phyloP scores from a whole-genome alignment of 2,329 filamentous ascomycete species.

The Trichoderma guizhouense region DNA sequence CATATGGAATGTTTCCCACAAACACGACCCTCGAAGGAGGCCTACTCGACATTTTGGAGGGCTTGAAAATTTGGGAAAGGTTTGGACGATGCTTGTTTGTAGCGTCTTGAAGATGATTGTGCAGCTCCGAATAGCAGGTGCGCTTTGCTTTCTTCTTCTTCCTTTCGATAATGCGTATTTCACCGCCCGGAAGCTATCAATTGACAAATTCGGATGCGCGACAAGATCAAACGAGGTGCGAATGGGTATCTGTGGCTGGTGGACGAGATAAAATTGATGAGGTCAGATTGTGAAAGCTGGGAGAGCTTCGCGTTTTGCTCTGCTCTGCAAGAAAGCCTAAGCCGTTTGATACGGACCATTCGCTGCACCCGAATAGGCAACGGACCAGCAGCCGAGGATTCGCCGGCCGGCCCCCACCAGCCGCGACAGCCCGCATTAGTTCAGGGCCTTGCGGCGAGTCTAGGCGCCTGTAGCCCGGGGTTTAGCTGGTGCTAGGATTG shows the following conservation, averaged over 20 bases:
- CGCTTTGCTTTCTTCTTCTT: background rate
- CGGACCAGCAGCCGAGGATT: constrained; percentile 20
- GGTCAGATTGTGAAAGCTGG: background rate
- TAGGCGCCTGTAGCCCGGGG: constrained; percentile 4
- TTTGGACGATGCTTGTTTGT: background rate
- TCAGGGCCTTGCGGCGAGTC: constrained; percentile 13
- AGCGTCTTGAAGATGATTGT: background rate
- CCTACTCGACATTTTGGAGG: constrained; percentile 61
- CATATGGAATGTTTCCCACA: constrained; percentile 83
- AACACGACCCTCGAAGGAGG: constrained; percentile 77
- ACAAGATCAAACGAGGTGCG: background rate
- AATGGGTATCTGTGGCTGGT: background rate
- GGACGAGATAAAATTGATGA: background rate
- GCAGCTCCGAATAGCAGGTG: background rate
- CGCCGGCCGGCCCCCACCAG: constrained; percentile 19
- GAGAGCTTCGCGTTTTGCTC: constrained; percentile 9
- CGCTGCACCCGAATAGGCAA: constrained; percentile 3
- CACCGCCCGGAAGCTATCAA: background rate
- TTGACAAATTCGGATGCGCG: background rate
- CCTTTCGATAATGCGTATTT: background rate
- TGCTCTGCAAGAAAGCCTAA: background rate
- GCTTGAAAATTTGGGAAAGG: constrained; percentile 8
- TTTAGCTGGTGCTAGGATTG: background rate
- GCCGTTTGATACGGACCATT: background rate
- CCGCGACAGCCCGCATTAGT: constrained; percentile 13